Base-by-base conservation (phyloP, 2,329 filamentous ascomycete species). In the Magnaporthales sp. region DNA sequence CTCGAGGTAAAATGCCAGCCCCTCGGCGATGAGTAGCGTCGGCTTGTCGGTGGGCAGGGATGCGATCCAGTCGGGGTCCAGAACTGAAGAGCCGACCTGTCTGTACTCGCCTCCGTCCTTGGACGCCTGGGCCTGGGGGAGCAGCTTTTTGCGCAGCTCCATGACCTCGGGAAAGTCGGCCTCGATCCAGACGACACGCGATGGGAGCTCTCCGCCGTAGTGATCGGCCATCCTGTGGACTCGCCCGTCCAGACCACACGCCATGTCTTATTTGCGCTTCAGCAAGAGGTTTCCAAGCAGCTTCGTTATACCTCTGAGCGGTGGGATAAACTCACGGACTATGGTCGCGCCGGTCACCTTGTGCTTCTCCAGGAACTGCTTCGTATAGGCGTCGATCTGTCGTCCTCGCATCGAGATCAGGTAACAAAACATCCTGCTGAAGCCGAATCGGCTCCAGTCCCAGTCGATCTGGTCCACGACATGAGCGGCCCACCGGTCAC, bases 121-220 rank as follows among this genome's bases (percentile, higher is more conserved):
- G 11, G 30, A 58, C 22, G 32, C 31, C 15, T 66, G 67, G 1
- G 72, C 70, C 11, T 67, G 63, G 2, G 72, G 69, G 1, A 74
- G 69, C 4, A 77, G 68, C 51, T 69, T 70, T 8, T 66, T 66
- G 6, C 76, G 75, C 51, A 77, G 69, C 5, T 71, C 71, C n/a
- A 76, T 68, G 10, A 77, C 75, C 19, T 77, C 75, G 38, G 74
- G 74, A 19, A 76, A 66, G 63, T 78, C 77, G 27, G 76, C 67
- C 46, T 78, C 76, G 66, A 77, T 72, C 76, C 76, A 77, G 13
- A 58, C 56, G 15, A 65, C 38, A 4, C 61, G 60, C 11, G 26
- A 3, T 2, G 64, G 64, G n/a, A 66, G 61, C 26, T 54, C 38
- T 19, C 58, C 56, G 51, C 56, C 66, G n/a, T 65, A 61, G 30